Evolutionary conservation across 345 rosid genomes (phyloP).

Genomic region (Linum trigynum): DNA sequence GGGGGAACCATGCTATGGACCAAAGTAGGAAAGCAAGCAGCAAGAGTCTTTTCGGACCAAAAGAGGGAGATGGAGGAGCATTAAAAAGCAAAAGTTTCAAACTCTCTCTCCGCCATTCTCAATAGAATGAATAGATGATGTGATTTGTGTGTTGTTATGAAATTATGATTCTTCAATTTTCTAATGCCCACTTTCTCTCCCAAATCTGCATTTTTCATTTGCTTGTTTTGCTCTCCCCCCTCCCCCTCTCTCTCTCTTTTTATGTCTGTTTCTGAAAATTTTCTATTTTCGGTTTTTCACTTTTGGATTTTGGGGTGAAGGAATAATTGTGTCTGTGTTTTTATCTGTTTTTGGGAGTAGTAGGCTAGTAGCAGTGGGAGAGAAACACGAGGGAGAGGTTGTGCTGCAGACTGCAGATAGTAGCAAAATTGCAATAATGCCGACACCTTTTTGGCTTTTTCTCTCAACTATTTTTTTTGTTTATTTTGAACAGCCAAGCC

Average conservation of each 20-base stretch:
- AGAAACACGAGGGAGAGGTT: no score
- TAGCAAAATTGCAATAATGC: no score
- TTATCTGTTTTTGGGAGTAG: not conserved
- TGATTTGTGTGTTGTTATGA: not conserved
- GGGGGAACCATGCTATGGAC: not conserved
- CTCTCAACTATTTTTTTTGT: no score
- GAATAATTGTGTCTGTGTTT: not conserved
- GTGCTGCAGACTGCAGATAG: no score
- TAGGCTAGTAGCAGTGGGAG: conserved; percentile 3
- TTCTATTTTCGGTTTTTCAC: not conserved
- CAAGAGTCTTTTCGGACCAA: conserved; percentile 4
- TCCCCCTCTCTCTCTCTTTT: not conserved
- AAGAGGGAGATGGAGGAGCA: conserved; percentile 17
- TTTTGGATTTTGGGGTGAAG: conserved; percentile 2
- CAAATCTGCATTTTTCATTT: not conserved
- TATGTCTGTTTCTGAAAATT: conserved; percentile 4
- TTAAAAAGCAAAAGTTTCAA: conserved; percentile 46
- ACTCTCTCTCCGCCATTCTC: not conserved
- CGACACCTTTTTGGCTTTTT: no score
- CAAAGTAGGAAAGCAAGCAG: not conserved
- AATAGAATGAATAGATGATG: not conserved
- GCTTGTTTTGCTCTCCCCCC: no score
- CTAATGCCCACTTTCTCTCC: not conserved
- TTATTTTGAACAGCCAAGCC: no score
- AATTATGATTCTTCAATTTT: conserved; percentile 4